phyloP scores from a whole-genome alignment of 495 filamentous ascomycete genomes.

The Xylaria curta region DNA sequence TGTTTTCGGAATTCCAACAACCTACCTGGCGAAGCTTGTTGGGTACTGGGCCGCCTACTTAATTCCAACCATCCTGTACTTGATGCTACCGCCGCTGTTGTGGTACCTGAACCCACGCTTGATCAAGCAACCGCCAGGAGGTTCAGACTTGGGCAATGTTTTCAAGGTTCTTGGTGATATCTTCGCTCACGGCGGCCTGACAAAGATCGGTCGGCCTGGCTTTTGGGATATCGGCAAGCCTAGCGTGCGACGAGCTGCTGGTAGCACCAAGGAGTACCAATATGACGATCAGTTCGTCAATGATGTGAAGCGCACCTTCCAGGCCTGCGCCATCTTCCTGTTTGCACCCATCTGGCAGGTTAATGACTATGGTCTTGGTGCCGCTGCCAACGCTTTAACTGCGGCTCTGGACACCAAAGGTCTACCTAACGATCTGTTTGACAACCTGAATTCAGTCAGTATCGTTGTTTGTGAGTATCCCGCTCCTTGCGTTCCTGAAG shows the following conservation, averaged over 20 bases:
- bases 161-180: slow-evolving; percentile 58
- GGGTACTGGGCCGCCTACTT: slow-evolving; percentile 78
- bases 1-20: slow-evolving; percentile 60
- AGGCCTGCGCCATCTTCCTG: slow-evolving; percentile 59
- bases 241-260: slow-evolving; percentile 54
- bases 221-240: slow-evolving; percentile 69
- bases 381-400: slow-evolving; percentile 59
- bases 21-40: slow-evolving; percentile 54
- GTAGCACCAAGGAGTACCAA: slow-evolving; percentile 46
- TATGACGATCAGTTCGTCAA: slow-evolving; percentile 60
- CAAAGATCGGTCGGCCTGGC: slow-evolving; percentile 56
- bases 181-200: slow-evolving; percentile 58
- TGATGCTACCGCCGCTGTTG: slow-evolving; percentile 60
- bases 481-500: neutral
- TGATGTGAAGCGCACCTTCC: slow-evolving; percentile 57
- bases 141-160: slow-evolving; percentile 60
- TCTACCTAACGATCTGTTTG: slow-evolving; percentile 73
- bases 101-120: slow-evolving; percentile 55
- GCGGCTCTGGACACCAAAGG: slow-evolving; percentile 68
- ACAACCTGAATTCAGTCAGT: slow-evolving; percentile 74
- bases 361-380: slow-evolving; percentile 53
- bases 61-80: slow-evolving; percentile 66
- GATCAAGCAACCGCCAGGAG: slow-evolving; percentile 56
- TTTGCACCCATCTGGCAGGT: slow-evolving; percentile 71
- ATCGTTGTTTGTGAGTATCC: slow-evolving; percentile 62